A percentile compares a stretch with the other conserved stretches of the same genome.
These are phyloP conservation scores for Saccharomycopsis schoenii DNA, from an alignment of 805 yeast genomes.

Conservation along the genomic window DNA sequence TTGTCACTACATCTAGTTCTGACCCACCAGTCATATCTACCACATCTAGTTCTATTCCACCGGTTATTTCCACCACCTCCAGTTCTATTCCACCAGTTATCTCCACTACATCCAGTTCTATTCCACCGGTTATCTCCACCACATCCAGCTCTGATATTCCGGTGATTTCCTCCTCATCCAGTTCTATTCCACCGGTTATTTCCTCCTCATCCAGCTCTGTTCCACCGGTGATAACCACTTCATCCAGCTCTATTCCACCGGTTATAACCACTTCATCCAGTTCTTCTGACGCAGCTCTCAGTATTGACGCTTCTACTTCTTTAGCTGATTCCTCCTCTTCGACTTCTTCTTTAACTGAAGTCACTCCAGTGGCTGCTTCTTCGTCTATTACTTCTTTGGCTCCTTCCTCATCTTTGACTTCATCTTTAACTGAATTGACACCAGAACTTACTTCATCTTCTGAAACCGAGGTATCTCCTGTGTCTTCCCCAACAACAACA, in stretches of 20 bases:
- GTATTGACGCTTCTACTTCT: not conserved
- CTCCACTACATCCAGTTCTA: not conserved
- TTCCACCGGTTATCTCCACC: not conserved
- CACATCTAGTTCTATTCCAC: constrained; percentile 7
- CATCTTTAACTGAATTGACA: not conserved
- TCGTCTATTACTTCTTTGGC: not conserved
- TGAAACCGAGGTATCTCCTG: not conserved
- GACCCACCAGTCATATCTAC: not conserved
- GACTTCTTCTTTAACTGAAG: not conserved
- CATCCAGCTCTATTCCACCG: not conserved
- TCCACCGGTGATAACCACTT: constrained; percentile 1
- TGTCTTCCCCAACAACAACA: not conserved
- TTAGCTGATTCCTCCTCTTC: too few species aligned
- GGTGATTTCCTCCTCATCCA: not conserved
- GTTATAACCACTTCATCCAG: constrained; percentile 1
- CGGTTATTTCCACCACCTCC: not conserved
- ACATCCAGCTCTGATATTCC: not conserved
- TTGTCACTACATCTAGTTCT: not conserved
- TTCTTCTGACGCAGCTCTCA: not conserved
- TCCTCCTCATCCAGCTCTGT: constrained; percentile 7
- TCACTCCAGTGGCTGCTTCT: not conserved
- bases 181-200: not conserved
- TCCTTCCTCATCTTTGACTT: too few species aligned
- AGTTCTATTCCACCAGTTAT: not conserved
- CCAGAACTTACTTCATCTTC: not conserved